Conservation (phyloP, 202 grass and related monocot genomes). For the Bolboschoenoplectus hybrid region DNA sequence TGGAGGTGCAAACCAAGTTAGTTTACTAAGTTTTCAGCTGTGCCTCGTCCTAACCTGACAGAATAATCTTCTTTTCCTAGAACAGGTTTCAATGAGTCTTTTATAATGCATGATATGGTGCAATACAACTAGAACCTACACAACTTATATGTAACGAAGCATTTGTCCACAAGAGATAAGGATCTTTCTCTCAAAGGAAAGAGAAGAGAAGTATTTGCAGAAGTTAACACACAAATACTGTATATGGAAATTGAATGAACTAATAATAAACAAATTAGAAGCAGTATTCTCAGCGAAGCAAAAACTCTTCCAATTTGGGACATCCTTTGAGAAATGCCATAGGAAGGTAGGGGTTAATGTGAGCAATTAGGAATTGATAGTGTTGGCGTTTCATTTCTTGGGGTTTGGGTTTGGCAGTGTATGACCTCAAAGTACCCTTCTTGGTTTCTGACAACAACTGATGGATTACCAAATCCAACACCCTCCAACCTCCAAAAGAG, state of each 20-base stretch:
- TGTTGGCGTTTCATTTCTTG: not conserved
- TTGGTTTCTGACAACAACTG: no score
- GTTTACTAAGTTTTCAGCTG: not conserved
- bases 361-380: not conserved
- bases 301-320: not conserved
- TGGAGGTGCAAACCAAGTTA: not conserved
- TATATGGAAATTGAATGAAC: not conserved
- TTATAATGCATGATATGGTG: no score
- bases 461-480: no score
- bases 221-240: not conserved
- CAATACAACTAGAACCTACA: constrained; percentile 3
- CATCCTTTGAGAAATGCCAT: not conserved
- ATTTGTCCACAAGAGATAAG: not conserved
- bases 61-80: not conserved
- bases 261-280: not conserved
- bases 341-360: not conserved
- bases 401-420: not conserved
- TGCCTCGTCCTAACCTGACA: not conserved
- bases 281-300: not conserved
- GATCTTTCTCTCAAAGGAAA: constrained; percentile 17
- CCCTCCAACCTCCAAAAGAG: no score
- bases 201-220: not conserved
- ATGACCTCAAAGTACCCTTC: not conserved
- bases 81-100: not conserved
- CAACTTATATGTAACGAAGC: not conserved